Base-by-base conservation (phyloP, 2,329 filamentous ascomycete genomes). In the Claviceps pazoutovae region DNA sequence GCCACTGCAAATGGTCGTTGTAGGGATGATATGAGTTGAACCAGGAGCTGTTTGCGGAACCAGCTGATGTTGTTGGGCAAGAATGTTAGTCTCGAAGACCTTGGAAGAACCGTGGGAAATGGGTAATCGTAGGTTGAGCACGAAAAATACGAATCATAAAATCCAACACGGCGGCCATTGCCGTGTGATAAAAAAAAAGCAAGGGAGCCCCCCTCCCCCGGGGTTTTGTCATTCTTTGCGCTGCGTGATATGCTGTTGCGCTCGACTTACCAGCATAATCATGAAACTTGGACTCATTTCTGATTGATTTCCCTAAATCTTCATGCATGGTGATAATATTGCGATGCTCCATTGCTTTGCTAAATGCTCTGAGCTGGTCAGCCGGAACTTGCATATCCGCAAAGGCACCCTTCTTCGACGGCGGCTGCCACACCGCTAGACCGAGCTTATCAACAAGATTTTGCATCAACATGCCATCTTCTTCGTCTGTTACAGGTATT, bases 1-100 rank as follows among this genome's bases (percentile, higher is more conserved):
- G 64, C 55, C 70, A 80, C 21, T 68, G 60, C 14, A 73, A 51
- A 57, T 80, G 77, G 53, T 78, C 72, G 2, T 63, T 64, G 54
- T 76, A 78, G 2, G 63, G 42, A 55, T 80, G 77, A 57, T 80
- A 81, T 1, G 67, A 67, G 51, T 73, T 66, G 63, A 79, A 80
- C 71, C 74, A 80, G 5, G 70, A 62, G 30, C 60, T 50, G 53
- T 62, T 61, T 44, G 60, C 59, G 1, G 59, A 58, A 1, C 59
- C 59, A 8, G 55, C 60, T 58, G 47, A 13, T 14, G n/a, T 16
- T 47, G 39, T 19, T 30, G 30, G 30, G 3, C 30, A 30, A 30
- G 9, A 30, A 3, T 30, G 30, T 30, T 30, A 30, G 30, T 26
- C 30, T 30, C 1, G 30, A 30, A 30, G 30, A 30, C 30, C 3